Percentiles rank a stretch among this genome's conserved stretches.
Evolutionary conservation across 257 asterid species (phyloP).

Genomic region (Fraxinus anomala): DNA sequence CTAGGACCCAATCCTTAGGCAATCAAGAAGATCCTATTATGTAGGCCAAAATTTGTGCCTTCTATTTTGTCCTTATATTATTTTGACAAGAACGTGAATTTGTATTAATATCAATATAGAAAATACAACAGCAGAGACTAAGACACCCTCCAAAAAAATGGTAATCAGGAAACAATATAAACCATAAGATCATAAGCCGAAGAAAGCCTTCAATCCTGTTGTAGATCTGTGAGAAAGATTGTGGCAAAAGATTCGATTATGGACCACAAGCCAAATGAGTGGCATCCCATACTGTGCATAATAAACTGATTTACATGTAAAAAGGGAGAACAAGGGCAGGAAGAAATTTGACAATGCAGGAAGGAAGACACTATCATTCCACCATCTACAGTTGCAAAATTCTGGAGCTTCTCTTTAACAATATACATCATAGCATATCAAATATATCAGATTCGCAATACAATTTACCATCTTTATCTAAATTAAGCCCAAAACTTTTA

Average conservation of each 20-base stretch:
- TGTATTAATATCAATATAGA: too few relatives aligned
- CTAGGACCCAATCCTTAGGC: background rate
- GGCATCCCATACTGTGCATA: background rate
- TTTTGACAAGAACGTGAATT: too few relatives aligned
- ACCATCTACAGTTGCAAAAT: background rate
- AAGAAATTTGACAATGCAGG: background rate
- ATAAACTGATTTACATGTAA: background rate
- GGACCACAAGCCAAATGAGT: background rate
- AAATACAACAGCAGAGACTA: background rate
- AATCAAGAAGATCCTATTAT: background rate
- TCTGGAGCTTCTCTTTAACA: background rate
- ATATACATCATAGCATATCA: background rate
- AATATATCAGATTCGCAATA: background rate
- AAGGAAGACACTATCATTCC: background rate
- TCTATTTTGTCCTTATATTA: too few relatives aligned
- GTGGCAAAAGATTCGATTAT: background rate
- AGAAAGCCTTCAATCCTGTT: background rate
- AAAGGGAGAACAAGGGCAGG: background rate
- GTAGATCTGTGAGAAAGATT: background rate
- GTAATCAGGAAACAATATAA: background rate
- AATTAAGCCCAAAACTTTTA: background rate
- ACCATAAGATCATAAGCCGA: background rate
- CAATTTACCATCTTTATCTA: background rate
- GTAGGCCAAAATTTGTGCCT: background rate
- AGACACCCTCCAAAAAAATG: background rate